Evolutionary conservation across 2,329 filamentous ascomycete genomes (phyloP), one percentile per base, ranked within the genome.

Genomic region (Neopestalotiopsis rosae): DNA sequence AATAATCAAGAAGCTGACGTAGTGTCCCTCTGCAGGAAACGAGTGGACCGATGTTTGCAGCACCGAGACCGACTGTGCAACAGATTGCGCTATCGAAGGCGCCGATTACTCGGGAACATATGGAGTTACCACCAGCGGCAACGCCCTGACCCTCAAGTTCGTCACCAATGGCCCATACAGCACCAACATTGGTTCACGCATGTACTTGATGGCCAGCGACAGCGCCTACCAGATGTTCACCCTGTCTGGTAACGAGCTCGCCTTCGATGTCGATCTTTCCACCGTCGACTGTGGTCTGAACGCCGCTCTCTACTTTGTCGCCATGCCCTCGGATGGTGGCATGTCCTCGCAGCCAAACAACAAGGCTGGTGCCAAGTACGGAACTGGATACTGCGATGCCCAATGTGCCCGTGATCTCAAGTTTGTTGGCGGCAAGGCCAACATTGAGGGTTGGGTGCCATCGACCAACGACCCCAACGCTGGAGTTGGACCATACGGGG

Each of bases 201-300:
- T 89, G 68, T 91, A 90, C 78, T 82, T 91, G 65, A 85, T 91
- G 81, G 83, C 84, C 71, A 81, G 84, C 67, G 86, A 87, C 61
- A 81, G 80, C 70, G 85, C 84, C 69, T 91, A 91, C 77, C 80
- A 90, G 79, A 84, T 85, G 70, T 87, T 91, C 80, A 84, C 87
- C 69, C 81, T 90, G 67, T 81, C 85, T 70, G 87, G 86, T 78
- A 83, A 88, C 74, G 89, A 91, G 76, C 87, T 91, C 77, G 85
- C 87, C 40, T 90, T 91, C 71, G 88, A 90, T 67, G 89, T 91
- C 17, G 89, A 91, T 75, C 84, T 90, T 49, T 90, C 89, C 40
- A 85, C 86, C 70, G 82, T 91, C 56, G 76, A 77, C 67, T 91
- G 90, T 73, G 90, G 90, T 69, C 79, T 91, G 67, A 91, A 92